These are phyloP conservation scores for Elaphomyces granulatus DNA, from an alignment of 495 filamentous ascomycete species.

Conservation along the genomic window DNA sequence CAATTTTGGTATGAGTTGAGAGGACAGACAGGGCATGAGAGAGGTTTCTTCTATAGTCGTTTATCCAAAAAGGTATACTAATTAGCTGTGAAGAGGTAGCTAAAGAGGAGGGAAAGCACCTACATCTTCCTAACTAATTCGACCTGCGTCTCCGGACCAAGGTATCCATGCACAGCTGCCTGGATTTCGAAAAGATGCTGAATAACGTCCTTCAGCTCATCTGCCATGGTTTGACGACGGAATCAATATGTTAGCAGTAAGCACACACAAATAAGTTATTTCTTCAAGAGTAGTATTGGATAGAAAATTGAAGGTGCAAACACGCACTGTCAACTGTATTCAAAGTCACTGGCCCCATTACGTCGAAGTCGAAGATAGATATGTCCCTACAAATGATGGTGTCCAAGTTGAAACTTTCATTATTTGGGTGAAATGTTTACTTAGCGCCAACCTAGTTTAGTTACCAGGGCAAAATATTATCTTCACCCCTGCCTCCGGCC, in stretches of 20 bases:
- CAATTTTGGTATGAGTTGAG: slow-evolving; percentile 25
- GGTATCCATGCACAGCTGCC: slow-evolving; percentile 54
- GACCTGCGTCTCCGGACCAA: slow-evolving; percentile 45
- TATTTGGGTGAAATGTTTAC: no score
- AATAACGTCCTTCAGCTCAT: slow-evolving; percentile 45
- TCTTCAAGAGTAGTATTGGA: background rate
- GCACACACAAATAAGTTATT: background rate
- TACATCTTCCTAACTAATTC: slow-evolving; percentile 52
- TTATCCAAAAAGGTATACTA: background rate
- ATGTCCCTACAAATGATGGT: no score
- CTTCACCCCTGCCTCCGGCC: no score
- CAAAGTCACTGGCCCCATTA: slow-evolving; percentile 35
- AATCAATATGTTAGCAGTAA: background rate
- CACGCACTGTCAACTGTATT: slow-evolving; percentile 37
- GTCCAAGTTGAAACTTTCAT: no score
- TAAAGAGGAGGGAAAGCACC: slow-evolving; percentile 12
- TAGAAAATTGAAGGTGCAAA: background rate
- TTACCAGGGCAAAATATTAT: no score
- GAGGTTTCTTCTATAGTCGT: slow-evolving; percentile 28
- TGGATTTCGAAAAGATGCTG: slow-evolving; percentile 80
- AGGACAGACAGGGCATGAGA: slow-evolving; percentile 27
- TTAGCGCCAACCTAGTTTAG: no score
- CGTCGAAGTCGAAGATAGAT: no score
- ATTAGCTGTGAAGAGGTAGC: slow-evolving; percentile 3
- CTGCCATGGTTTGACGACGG: slow-evolving; percentile 8